Conservation (phyloP, 2,329 filamentous ascomycete genomes). For the Kalmusia sp. region DNA sequence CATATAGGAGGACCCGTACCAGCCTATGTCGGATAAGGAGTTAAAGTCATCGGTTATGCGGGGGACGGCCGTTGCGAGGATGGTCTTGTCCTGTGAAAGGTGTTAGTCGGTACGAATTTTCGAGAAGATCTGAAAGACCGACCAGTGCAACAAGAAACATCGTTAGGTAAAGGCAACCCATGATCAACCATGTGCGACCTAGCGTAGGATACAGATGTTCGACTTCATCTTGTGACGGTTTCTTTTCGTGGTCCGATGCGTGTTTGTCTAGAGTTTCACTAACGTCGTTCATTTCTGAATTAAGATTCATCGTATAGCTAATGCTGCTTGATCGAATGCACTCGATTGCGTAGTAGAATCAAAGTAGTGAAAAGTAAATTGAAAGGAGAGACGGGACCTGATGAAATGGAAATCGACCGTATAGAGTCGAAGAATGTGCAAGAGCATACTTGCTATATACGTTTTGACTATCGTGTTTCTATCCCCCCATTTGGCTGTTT, state of each 20-base stretch:
- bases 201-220: conserved; percentile 6
- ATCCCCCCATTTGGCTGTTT: background rate
- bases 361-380: no score
- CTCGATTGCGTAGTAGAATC: background rate
- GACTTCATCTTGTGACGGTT: background rate
- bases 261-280: background rate
- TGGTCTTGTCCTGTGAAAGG: conserved; percentile 11
- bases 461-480: background rate
- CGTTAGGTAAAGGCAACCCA: conserved; percentile 9
- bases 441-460: background rate
- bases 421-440: background rate
- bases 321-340: background rate
- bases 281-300: background rate
- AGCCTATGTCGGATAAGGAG: conserved; percentile 30
- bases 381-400: no score
- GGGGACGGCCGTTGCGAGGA: conserved; percentile 36
- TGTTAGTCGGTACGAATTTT: background rate
- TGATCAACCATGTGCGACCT: conserved; percentile 8
- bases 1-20: conserved; percentile 49
- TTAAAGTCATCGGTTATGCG: conserved; percentile 39
- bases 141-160: conserved; percentile 13
- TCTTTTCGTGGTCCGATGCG: background rate
- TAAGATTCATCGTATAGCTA: background rate
- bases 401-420: background rate
- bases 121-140: background rate